Percentiles rank a stretch among this genome's conserved stretches.
phyloP scores from a whole-genome alignment of 345 rosid species.

The Adansonia digitata region DNA sequence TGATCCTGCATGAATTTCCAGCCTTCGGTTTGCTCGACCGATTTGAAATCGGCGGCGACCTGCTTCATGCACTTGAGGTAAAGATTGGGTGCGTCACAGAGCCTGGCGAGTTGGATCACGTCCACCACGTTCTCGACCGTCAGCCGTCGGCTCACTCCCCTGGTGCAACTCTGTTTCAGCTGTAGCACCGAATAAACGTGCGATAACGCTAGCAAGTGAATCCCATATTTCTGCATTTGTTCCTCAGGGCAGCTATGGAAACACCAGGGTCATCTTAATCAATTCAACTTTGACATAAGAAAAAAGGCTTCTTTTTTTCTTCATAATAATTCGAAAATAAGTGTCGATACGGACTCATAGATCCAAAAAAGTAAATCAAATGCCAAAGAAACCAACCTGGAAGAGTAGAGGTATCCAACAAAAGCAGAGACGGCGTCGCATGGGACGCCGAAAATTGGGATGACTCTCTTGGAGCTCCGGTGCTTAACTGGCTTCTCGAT shows the following conservation, averaged over 20 bases:
- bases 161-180: slow-evolving; percentile 61
- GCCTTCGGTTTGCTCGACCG: slow-evolving; percentile 64
- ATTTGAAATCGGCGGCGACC: slow-evolving; percentile 39
- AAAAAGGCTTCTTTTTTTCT: too few relatives aligned
- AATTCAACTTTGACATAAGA: slow-evolving; percentile 4
- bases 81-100: slow-evolving; percentile 77
- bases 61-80: slow-evolving; percentile 58
- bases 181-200: slow-evolving; percentile 68
- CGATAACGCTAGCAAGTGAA: slow-evolving; percentile 68
- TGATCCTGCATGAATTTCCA: slow-evolving; percentile 75
- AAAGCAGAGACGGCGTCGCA: slow-evolving; percentile 70
- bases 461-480: slow-evolving; percentile 44
- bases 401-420: slow-evolving; percentile 52
- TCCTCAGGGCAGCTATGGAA: slow-evolving; percentile 50
- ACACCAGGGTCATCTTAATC: slow-evolving; percentile 1
- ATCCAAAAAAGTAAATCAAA: too few relatives aligned
- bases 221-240: slow-evolving; percentile 60
- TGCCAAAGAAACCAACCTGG: slow-evolving; percentile 39
- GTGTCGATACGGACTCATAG: too few relatives aligned
- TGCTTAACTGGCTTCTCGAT: slow-evolving; percentile 46
- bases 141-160: slow-evolving; percentile 43
- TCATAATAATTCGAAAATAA: too few relatives aligned
- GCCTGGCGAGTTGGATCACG: slow-evolving; percentile 66
- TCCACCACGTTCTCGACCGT: slow-evolving; percentile 69
- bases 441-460: slow-evolving; percentile 79